Conservation (phyloP, 2,329 filamentous ascomycete species). For the Monilinia polystroma region DNA sequence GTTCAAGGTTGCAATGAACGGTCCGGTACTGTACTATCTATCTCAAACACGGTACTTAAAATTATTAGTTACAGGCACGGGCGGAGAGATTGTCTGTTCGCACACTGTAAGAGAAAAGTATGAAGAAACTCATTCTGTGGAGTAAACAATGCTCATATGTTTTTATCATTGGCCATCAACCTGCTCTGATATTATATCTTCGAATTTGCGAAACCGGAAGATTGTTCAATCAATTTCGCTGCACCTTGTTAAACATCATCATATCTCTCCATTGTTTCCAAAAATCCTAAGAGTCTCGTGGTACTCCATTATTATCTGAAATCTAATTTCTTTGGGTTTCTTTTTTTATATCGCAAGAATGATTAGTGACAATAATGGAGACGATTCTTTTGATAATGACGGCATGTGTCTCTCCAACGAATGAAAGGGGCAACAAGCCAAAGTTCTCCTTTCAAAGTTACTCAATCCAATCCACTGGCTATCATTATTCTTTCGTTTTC, state of each 20-base stretch:
- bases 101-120: not conserved
- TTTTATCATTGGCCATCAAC: not conserved
- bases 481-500: slow-evolving; percentile 1
- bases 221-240: slow-evolving; percentile 6
- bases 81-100: slow-evolving; percentile 3
- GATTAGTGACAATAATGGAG: not conserved
- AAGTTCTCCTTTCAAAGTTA: not conserved
- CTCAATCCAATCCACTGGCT: slow-evolving; percentile 6
- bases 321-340: slow-evolving; percentile 11
- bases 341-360: slow-evolving; percentile 6
- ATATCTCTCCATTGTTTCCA: not conserved
- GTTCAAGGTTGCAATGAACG: slow-evolving; percentile 10
- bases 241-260: slow-evolving; percentile 9
- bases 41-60: slow-evolving; percentile 19
- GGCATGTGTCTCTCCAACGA: slow-evolving; percentile 14
- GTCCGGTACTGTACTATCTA: slow-evolving; percentile 14
- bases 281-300: slow-evolving; percentile 14
- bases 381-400: slow-evolving; percentile 1
- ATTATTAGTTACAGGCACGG: slow-evolving; percentile 8
- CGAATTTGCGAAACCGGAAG: slow-evolving; percentile 6
- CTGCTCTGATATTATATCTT: not conserved
- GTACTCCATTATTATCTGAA: slow-evolving; percentile 14
- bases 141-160: slow-evolving; percentile 1
- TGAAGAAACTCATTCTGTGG: not conserved
- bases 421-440: slow-evolving; percentile 8